phyloP scores from a whole-genome alignment of 305 asterid genomes.

The Salvia sclarea region DNA sequence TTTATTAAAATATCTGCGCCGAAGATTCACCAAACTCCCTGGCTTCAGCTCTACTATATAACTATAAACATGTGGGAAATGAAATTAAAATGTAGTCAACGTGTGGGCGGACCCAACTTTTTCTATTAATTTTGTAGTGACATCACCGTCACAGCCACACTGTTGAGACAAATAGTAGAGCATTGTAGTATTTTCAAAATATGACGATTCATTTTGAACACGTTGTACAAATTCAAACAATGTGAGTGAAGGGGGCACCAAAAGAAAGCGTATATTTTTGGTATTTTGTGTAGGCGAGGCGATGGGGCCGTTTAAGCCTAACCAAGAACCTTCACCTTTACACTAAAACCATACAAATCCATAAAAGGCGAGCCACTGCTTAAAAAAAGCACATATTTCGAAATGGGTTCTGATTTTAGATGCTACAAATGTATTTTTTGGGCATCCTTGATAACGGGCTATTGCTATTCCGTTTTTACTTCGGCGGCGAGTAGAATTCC shows the following conservation, averaged over 20 bases:
- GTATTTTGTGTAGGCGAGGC: conserved; percentile 9
- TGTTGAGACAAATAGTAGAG: neutral
- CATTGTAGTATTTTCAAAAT: neutral
- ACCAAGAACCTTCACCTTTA: conserved; percentile 28
- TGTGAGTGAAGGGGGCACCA: neutral
- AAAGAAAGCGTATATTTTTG: neutral
- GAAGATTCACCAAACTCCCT: conserved; percentile 20
- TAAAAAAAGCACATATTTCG: neutral
- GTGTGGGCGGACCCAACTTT: conserved; percentile 30
- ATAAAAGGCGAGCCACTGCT: neutral
- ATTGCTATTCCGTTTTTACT: conserved; percentile 30
- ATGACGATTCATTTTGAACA: conserved; percentile 10
- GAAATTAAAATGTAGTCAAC: conserved; percentile 15
- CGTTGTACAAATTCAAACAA: conserved; percentile 29
- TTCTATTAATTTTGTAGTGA: neutral
- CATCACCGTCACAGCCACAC: conserved; percentile 21
- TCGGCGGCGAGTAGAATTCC: conserved; percentile 40
- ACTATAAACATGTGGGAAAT: conserved; percentile 4
- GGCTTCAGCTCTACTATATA: neutral
- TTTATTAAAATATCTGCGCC: neutral
- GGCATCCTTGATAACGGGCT: conserved; percentile 19
- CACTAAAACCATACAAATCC: conserved; percentile 33
- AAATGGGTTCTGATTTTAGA: conserved; percentile 34
- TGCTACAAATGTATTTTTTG: conserved; percentile 15
- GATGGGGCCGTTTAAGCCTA: conserved; percentile 36